A percentile compares a stretch with the other conserved stretches of the same genome.
Evolutionary conservation across 352 stramenopile species (phyloP).

Genomic region (Pythium scleroteichum): DNA sequence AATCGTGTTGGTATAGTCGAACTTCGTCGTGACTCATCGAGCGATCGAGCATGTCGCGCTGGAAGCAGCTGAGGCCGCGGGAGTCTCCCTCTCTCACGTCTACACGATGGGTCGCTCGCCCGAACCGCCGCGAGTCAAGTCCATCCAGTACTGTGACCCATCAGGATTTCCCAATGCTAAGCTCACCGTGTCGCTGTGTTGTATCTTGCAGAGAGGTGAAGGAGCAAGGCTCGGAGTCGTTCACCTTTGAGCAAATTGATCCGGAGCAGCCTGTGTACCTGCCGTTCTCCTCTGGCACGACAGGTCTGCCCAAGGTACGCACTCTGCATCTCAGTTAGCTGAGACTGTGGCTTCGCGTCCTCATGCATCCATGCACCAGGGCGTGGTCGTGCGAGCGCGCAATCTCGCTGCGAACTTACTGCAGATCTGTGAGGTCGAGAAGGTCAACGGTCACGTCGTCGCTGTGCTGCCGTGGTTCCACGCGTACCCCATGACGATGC

Average conservation of each 20-base stretch:
- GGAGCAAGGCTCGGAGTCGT: constrained; percentile 39
- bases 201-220: constrained; percentile 39
- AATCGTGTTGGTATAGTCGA: no score
- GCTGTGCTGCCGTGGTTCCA: constrained; percentile 93
- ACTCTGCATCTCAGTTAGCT: no score
- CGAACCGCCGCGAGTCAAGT: constrained; percentile 37
- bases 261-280: constrained; percentile 60
- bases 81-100: constrained; percentile 36
- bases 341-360: neutral
- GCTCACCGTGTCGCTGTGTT: neutral
- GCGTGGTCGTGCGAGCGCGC: constrained; percentile 71
- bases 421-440: constrained; percentile 71
- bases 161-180: neutral
- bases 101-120: constrained; percentile 48
- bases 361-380: no score
- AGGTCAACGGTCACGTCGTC: constrained; percentile 49
- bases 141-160: constrained; percentile 54
- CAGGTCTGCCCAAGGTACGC: constrained; percentile 80
- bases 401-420: constrained; percentile 92
- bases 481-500: constrained; percentile 90
- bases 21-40: constrained; percentile 60
- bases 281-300: constrained; percentile 95
- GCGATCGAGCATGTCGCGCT: constrained; percentile 47
- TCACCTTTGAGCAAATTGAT: constrained; percentile 57
- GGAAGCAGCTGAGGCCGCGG: constrained; percentile 36